phyloP scores from a whole-genome alignment of 108 stramenopile species.

The Nitzschia sp. region DNA sequence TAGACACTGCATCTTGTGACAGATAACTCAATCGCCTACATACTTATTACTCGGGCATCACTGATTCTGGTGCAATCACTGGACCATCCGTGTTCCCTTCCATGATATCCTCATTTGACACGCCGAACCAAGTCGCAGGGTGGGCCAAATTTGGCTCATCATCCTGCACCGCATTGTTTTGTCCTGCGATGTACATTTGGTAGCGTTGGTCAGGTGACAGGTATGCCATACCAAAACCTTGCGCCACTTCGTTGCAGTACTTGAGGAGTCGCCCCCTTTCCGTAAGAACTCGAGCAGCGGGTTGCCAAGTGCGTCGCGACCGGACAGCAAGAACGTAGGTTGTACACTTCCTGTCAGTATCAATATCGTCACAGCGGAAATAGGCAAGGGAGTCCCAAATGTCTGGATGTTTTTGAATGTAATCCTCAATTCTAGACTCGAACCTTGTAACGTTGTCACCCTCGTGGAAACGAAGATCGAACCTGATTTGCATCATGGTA shows the following conservation, averaged over 20 bases:
- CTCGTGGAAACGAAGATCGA: conserved; percentile 45
- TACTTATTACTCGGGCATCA: too few relatives aligned
- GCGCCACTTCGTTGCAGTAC: conserved; percentile 46
- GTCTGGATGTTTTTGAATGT: conserved; percentile 58
- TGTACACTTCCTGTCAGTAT: conserved; percentile 46
- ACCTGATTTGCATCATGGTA: conserved; percentile 37
- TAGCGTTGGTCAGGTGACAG: too few relatives aligned
- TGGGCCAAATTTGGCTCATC: too few relatives aligned
- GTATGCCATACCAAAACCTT: conserved; percentile 50
- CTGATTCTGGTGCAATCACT: too few relatives aligned
- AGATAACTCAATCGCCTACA: too few relatives aligned
- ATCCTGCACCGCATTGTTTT: too few relatives aligned
- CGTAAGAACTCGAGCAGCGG: conserved; percentile 42
- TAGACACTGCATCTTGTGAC: too few relatives aligned
- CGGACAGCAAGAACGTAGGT: conserved; percentile 48
- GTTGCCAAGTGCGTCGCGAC: conserved; percentile 70
- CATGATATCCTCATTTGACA: too few relatives aligned
- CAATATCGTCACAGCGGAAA: conserved; percentile 52
- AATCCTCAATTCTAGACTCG: conserved; percentile 53
- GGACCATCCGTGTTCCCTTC: too few relatives aligned
- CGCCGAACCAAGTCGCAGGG: too few relatives aligned
- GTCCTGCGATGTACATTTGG: too few relatives aligned
- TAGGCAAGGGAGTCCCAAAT: conserved; percentile 56
- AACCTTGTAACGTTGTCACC: conserved; percentile 57
- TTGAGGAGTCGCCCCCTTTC: conserved; percentile 49